A percentile compares a stretch with the other conserved stretches of the same genome.
Evolutionary conservation across 2,329 filamentous ascomycete species (phyloP).

Genomic region (Chaetomiaceae sp.): DNA sequence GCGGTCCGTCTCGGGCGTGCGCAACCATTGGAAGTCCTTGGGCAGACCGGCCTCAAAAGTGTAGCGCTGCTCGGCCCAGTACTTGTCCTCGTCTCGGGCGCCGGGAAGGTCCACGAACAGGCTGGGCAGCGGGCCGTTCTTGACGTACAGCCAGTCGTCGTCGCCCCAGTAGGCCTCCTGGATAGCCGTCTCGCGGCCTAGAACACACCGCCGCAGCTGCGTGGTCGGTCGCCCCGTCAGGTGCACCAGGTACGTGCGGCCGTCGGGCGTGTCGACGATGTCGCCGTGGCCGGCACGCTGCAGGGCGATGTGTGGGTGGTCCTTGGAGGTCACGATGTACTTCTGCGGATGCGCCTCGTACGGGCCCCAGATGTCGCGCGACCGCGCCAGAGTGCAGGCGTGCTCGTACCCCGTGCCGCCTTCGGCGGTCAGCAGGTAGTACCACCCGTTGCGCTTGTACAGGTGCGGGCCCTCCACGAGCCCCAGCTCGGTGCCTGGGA

Average conservation of each 20-base stretch:
- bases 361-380: slow-evolving; percentile 50
- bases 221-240: slow-evolving; percentile 46
- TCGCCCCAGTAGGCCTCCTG: slow-evolving; percentile 54
- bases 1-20: slow-evolving; percentile 48
- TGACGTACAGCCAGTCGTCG: slow-evolving; percentile 58
- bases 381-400: slow-evolving; percentile 52
- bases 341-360: slow-evolving; percentile 56
- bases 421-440: slow-evolving; percentile 55
- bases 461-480: slow-evolving; percentile 54
- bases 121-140: slow-evolving; percentile 50
- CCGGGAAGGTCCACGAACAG: slow-evolving; percentile 47
- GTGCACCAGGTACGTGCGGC: slow-evolving; percentile 49
- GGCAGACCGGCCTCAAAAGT: slow-evolving; percentile 41
- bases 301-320: slow-evolving; percentile 42
- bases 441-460: slow-evolving; percentile 52
- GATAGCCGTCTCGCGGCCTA: slow-evolving; percentile 51
- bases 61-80: slow-evolving; percentile 46
- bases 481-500: slow-evolving; percentile 47
- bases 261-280: slow-evolving; percentile 48
- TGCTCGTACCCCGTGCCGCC: slow-evolving; percentile 57
- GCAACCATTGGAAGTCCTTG: slow-evolving; percentile 52
- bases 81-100: slow-evolving; percentile 39
- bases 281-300: slow-evolving; percentile 50
- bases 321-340: slow-evolving; percentile 49
- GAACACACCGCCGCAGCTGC: slow-evolving; percentile 45